Percentiles rank a stretch among this genome's conserved stretches.
These are phyloP conservation scores for Aureobasidium melanogenum DNA, from an alignment of 2,329 filamentous ascomycete species.

Conservation along the genomic window DNA sequence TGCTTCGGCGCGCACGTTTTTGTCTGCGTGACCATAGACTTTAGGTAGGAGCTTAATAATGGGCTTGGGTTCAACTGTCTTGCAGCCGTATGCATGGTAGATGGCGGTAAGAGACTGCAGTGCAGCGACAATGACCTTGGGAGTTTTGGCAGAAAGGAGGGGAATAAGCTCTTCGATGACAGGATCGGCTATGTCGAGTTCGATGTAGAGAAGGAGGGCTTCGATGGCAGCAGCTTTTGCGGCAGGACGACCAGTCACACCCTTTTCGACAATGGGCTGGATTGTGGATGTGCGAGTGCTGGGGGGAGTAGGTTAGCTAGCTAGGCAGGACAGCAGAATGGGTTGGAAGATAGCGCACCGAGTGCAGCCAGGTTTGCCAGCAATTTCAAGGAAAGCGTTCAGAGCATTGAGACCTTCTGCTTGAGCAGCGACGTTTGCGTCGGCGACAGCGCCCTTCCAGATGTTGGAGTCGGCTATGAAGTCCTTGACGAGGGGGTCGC, in stretches of 20 bases:
- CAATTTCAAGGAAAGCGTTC: conserved; percentile 87
- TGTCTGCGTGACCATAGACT: conserved; percentile 91
- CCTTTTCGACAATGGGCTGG: conserved; percentile 79
- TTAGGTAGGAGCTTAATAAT: conserved; percentile 83
- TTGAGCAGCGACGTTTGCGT: conserved; percentile 95
- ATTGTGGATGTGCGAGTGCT: conserved; percentile 70
- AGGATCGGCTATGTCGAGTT: conserved; percentile 76
- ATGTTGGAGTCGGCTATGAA: conserved; percentile 77
- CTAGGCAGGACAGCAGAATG: background rate
- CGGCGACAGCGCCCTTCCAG: conserved; percentile 87
- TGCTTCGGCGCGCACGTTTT: conserved; percentile 91
- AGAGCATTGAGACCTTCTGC: conserved; percentile 83
- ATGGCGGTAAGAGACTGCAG: conserved; percentile 71
- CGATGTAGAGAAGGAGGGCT: conserved; percentile 78
- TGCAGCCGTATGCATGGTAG: conserved; percentile 90
- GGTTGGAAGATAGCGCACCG: conserved; percentile 39
- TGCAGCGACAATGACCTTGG: conserved; percentile 73
- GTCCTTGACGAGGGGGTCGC: conserved; percentile 74
- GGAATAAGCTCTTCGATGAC: conserved; percentile 87
- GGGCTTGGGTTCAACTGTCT: conserved; percentile 85
- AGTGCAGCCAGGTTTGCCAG: conserved; percentile 67
- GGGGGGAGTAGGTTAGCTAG: conserved; percentile 7
- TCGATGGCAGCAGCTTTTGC: conserved; percentile 84
- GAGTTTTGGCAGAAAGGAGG: conserved; percentile 75
- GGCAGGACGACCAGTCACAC: conserved; percentile 77